These are phyloP conservation scores for Setaria italica DNA, from an alignment of 202 grass and related monocot genomes.

Conservation along the genomic window DNA sequence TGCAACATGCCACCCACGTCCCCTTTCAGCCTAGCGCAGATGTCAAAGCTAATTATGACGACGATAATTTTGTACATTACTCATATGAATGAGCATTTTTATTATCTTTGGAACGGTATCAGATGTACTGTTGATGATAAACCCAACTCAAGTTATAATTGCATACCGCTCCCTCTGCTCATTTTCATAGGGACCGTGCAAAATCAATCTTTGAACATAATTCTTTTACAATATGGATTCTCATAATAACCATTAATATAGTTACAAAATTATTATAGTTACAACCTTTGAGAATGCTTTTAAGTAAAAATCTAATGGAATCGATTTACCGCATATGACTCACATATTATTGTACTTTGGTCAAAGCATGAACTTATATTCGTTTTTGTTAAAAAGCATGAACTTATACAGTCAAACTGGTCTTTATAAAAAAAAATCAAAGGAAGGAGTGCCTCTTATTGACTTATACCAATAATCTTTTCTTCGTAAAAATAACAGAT, in stretches of 20 bases:
- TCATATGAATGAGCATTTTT: background rate
- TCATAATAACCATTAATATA: background rate
- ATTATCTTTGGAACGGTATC: background rate
- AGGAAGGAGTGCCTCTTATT: no score
- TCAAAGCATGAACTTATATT: background rate
- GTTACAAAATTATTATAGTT: background rate
- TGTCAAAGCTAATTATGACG: background rate
- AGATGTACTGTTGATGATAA: background rate
- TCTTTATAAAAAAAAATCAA: background rate
- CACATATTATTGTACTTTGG: background rate
- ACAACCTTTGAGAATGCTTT: background rate
- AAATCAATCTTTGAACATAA: background rate
- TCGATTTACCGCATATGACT: background rate
- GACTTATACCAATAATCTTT: background rate
- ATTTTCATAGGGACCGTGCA: background rate
- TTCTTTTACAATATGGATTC: background rate
- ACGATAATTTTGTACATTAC: background rate
- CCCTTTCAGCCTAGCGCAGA: no score
- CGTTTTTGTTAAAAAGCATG: no score
- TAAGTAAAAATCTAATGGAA: background rate
- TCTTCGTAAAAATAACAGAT: background rate
- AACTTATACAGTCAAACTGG: background rate
- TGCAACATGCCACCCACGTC: no score
- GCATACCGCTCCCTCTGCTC: background rate
- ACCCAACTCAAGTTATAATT: background rate